phyloP scores from a whole-genome alignment of 441 rosid species.

The Erysimum pusillum region DNA sequence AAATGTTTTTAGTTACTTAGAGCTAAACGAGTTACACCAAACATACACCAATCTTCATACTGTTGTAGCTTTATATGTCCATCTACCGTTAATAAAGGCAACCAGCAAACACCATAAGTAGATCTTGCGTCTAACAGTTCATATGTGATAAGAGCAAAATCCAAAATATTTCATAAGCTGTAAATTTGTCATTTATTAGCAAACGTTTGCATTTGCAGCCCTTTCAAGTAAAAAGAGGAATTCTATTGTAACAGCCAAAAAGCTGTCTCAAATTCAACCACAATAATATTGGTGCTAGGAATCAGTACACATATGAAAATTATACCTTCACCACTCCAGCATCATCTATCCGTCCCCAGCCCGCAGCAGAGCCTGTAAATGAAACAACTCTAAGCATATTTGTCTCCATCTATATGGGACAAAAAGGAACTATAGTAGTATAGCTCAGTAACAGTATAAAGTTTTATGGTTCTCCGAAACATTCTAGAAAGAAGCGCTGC shows the following conservation, averaged over 20 bases:
- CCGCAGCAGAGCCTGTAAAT: conserved; percentile 89
- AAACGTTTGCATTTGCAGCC: conserved; percentile 8
- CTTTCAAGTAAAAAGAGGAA: conserved; percentile 1
- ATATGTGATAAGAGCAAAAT: conserved; percentile 3
- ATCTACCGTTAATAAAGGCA: not conserved
- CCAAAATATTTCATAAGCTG: conserved; percentile 14
- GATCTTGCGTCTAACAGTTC: conserved; percentile 13
- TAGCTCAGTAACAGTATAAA: conserved; percentile 6
- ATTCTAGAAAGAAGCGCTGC: conserved; percentile 30
- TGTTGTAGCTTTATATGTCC: not conserved
- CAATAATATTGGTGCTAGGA: conserved; percentile 3
- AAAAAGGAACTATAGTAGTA: conserved; percentile 9
- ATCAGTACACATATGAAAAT: not conserved
- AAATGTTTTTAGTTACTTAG: conserved; percentile 23
- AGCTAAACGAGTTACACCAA: conserved; percentile 18
- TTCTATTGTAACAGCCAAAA: conserved; percentile 16
- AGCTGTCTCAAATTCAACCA: conserved; percentile 2
- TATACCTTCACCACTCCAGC: conserved; percentile 95
- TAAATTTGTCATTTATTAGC: not conserved
- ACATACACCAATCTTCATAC: conserved; percentile 11
- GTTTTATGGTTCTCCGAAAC: not conserved
- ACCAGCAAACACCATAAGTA: not conserved
- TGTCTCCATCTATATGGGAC: conserved; percentile 9
- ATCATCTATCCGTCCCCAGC: conserved; percentile 96
- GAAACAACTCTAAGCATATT: conserved; percentile 25